Evolutionary conservation across 192 early-diverging fungal species (phyloP), one percentile per base, ranked within the genome.

Genomic region (Phycomyces blakesleeanus): DNA sequence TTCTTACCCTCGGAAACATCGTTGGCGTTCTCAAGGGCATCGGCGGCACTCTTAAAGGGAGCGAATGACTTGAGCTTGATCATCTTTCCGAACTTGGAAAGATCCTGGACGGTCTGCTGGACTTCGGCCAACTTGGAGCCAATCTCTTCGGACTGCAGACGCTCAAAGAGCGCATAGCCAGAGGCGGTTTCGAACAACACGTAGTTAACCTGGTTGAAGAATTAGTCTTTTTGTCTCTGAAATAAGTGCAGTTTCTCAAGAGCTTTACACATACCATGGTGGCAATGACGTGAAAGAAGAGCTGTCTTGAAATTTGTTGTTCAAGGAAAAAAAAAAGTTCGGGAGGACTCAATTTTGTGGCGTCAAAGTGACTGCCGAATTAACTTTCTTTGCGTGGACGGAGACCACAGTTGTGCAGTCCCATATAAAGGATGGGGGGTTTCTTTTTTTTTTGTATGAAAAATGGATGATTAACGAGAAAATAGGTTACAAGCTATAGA

Each of bases 1-100:
- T 20, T 55, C 22, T 42, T 74, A 92, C 93, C 97, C 87, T 99
- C 97, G 57, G 95, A 96, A 21, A 99, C 87, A 72, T 97, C 94
- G 81, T 94, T 98, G 59, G 92, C 90, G 80, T 98, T 99, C 76
- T 98, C 96, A 37, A 99, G 81, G 64, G 97, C 97, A 77, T 99
- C 89, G 29, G 90, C 93, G 38, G 97, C 94, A 74, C 81, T 91
- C 77, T 94, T 95, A 85, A 99, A 99, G 51, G 97, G 96, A 42
- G 81, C 83, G 73, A 98, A 97, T n/a, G 92, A 93, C 79, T 90
- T 93, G 68, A 96, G 84, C 72, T 92, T 93, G 54, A 98, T 73
- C 71, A 85, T 87, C 73, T 96, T 92, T 68, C 87, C 84, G 73
- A 99, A 97, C 76, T 91, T 91, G 53, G 87, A 81, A 47, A 95